Evolutionary conservation across 1,284 basidiomycete species (phyloP).

Genomic region (Ustanciosporium gigantosporum): DNA sequence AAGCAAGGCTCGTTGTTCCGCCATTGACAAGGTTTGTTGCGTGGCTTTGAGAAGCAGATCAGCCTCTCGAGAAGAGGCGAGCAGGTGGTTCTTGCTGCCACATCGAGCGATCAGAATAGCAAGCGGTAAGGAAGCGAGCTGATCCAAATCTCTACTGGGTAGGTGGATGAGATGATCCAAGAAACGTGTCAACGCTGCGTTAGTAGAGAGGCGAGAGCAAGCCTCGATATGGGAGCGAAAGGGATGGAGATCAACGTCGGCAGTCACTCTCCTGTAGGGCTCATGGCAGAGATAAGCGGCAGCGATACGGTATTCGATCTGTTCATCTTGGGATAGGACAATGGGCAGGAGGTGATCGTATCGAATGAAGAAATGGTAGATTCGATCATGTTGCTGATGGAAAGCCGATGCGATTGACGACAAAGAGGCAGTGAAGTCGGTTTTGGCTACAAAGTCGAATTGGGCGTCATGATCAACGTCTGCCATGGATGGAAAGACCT

Average conservation of each 20-base stretch:
- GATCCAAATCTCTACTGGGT: background rate
- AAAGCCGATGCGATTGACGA: background rate
- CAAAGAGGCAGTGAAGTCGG: background rate
- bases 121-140: background rate
- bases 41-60: background rate
- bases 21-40: background rate
- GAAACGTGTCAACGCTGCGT: background rate
- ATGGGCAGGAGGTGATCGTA: background rate
- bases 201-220: background rate
- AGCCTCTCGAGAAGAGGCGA: background rate
- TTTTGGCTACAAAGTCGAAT: background rate
- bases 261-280: background rate
- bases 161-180: background rate
- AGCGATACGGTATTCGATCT: background rate
- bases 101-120: background rate
- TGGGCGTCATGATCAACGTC: no score
- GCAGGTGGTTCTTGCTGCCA: background rate
- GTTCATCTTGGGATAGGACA: background rate
- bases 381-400: background rate
- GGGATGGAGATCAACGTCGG: background rate
- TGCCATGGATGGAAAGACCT: no score
- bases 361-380: background rate
- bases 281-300: slow-evolving; percentile 1
- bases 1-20: background rate
- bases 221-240: background rate